Evolutionary conservation across 2,329 filamentous ascomycete genomes (phyloP), one percentile per base, ranked within the genome.

Genomic region (Fusarium burgessii): DNA sequence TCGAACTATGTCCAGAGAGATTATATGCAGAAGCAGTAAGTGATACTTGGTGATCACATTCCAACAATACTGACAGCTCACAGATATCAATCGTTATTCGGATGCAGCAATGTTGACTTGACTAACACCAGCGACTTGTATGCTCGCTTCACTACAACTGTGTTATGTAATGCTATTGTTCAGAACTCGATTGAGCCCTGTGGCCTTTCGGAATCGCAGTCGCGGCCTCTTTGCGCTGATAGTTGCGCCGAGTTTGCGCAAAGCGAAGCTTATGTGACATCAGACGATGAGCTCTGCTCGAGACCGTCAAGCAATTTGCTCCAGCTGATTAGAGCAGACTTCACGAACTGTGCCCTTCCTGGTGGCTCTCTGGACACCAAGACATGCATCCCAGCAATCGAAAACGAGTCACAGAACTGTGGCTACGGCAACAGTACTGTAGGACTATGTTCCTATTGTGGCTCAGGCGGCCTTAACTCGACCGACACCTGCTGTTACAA

Each of bases 401-500:
- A 87, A 42, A 99, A 99, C 77, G 94, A 99, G 82, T 90, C 91
- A 3, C 82, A 90, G 10, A 93, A 98, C 78, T 99, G 96, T 80
- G 96, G 96, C 49, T 99, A 92, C 79, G 88, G 87, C 42, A 87
- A 89, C 70, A 91, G 88, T 79, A 89, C 87, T 11, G 80, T 91
- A 59, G 94, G 95, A 5, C 86, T 99, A 38, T 99, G 96, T 83
- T 90, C 91, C 7, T 98, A 96, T 80, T 99, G 96, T 80, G 87
- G 89, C 43, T 86, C 90, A 10, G 95, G 93, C 75, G 94, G 95
- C 32, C 89, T 91, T 69, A 98, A 98, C 81, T 92, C 94, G 13
- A 98, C 95, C 54, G 95, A 98, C 80, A 97, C 95, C 6, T 99
- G 96, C 84, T 99, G 96, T 81, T 91, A 94, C 77, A 94, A 90